Conservation (phyloP, 352 stramenopile species). For the Phytophthora quininea region DNA sequence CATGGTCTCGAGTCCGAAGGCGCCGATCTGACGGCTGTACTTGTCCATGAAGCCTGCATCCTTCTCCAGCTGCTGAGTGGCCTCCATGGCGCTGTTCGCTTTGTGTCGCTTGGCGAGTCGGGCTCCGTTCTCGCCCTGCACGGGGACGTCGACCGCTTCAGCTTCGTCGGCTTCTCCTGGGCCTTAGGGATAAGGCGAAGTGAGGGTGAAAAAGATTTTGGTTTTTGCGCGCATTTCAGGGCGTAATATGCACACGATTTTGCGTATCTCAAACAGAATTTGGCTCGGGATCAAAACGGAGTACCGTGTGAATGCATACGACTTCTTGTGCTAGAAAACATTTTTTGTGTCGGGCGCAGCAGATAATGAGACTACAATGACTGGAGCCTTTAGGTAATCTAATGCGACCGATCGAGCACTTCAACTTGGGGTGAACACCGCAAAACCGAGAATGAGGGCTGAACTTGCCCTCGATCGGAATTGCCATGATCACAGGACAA, state of each 20-base stretch:
- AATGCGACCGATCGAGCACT: slow-evolving; percentile 18
- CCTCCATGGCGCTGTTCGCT: slow-evolving; percentile 48
- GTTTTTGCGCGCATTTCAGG: not conserved
- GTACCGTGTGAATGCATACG: no score
- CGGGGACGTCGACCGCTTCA: slow-evolving; percentile 33
- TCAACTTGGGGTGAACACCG: slow-evolving; percentile 21
- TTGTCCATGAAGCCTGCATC: slow-evolving; percentile 94
- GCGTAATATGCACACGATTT: no score
- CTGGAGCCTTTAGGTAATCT: not conserved
- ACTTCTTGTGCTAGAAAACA: no score
- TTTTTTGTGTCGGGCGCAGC: not conserved
- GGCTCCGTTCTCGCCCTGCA: slow-evolving; percentile 34
- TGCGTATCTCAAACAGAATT: no score
- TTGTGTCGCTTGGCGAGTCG: slow-evolving; percentile 33
- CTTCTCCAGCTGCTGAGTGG: slow-evolving; percentile 67
- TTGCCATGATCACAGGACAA: no score
- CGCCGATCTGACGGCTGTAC: slow-evolving; percentile 93
- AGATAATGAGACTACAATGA: not conserved
- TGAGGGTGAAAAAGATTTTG: slow-evolving; percentile 6
- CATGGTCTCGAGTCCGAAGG: slow-evolving; percentile 92
- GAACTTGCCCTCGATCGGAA: no score
- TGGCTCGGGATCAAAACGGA: no score
- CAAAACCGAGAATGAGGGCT: no score
- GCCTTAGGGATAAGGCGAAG: slow-evolving; percentile 24
- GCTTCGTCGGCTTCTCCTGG: slow-evolving; percentile 32